Percentiles rank a stretch among this genome's conserved stretches.
These are phyloP conservation scores for Rhododendron griersonianum DNA, from an alignment of 148 eudicot species.

Conservation along the genomic window DNA sequence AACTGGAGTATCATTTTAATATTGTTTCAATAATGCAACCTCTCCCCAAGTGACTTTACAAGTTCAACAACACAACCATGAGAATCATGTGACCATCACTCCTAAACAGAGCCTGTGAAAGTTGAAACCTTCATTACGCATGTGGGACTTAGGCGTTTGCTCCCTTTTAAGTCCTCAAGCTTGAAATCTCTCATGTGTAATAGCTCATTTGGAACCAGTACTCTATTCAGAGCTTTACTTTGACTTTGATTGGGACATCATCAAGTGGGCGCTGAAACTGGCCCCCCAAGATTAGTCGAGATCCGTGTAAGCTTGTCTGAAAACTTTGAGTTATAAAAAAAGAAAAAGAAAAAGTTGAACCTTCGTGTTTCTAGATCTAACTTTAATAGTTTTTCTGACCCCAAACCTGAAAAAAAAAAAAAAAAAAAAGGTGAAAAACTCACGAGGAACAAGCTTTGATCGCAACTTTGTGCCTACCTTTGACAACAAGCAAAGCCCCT, in stretches of 20 bases:
- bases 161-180: background rate
- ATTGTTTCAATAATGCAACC: no score
- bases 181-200: no score
- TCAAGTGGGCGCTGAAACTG: background rate
- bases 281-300: background rate
- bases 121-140: background rate
- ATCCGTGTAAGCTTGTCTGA: background rate
- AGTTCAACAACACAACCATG: background rate
- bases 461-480: conserved; percentile 3
- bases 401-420: no score
- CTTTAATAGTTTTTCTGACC: background rate
- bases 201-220: background rate
- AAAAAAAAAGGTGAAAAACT: background rate
- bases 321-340: no score
- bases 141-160: no score
- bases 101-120: background rate
- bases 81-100: background rate
- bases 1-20: no score
- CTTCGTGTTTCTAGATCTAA: background rate
- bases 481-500: background rate
- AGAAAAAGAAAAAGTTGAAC: background rate
- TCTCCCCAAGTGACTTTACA: background rate
- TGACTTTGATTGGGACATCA: background rate
- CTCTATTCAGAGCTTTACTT: no score
- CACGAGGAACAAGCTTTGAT: background rate